Conservation (phyloP, 257 asterid species). For the Haberlea rhodopensis region DNA sequence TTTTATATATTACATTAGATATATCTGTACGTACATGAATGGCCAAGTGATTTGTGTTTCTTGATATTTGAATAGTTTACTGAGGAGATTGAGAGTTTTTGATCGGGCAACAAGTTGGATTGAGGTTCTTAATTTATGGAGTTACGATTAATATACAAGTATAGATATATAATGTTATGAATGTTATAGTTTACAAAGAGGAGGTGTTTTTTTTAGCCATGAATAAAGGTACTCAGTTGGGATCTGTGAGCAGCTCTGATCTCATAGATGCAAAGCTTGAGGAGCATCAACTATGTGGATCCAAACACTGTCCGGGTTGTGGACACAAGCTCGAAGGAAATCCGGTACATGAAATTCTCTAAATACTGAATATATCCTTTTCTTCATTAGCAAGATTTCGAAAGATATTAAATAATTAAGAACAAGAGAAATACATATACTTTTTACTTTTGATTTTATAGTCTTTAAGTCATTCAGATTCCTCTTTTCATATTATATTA, state of each 20-base stretch:
- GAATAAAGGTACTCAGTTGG: slow-evolving; percentile 63
- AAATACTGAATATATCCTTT: slow-evolving; percentile 33
- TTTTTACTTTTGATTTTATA: background rate
- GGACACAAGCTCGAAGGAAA: slow-evolving; percentile 93
- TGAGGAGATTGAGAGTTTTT: no score
- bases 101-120: background rate
- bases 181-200: background rate
- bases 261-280: slow-evolving; percentile 96
- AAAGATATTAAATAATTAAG: slow-evolving; percentile 22
- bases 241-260: slow-evolving; percentile 74
- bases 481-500: slow-evolving; percentile 6
- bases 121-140: slow-evolving; percentile 5
- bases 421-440: slow-evolving; percentile 25
- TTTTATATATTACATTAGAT: no score
- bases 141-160: slow-evolving; percentile 12
- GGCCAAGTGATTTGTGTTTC: background rate
- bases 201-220: slow-evolving; percentile 31
- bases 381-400: slow-evolving; percentile 41
- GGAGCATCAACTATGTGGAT: slow-evolving; percentile 91
- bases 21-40: background rate
- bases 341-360: slow-evolving; percentile 49
- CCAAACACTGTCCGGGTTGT: slow-evolving; percentile 95
- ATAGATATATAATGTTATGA: background rate
- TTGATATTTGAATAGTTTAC: background rate
- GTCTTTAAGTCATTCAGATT: no score